phyloP scores from a whole-genome alignment of 495 filamentous ascomycete genomes.

The Xylaria grammica region DNA sequence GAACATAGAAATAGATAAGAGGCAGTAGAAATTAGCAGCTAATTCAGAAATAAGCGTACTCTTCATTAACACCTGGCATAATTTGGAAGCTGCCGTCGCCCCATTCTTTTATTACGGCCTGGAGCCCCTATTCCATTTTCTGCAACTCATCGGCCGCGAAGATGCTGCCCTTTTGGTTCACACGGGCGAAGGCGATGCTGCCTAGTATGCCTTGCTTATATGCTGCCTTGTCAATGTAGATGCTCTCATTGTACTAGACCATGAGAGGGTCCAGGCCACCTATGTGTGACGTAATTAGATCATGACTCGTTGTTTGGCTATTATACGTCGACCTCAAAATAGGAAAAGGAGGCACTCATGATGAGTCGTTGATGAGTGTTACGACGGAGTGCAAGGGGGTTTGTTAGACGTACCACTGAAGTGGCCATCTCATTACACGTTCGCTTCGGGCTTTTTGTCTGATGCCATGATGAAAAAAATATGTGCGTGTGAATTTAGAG shows the following conservation, averaged over 20 bases:
- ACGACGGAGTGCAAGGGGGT: conserved; percentile 19
- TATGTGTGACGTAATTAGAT: conserved; percentile 33
- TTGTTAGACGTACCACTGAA: conserved; percentile 67
- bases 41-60: conserved; percentile 13
- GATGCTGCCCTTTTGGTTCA: conserved; percentile 77
- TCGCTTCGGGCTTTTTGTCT: conserved; percentile 36
- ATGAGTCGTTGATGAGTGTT: neutral
- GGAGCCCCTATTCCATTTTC: conserved; percentile 76
- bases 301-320: neutral
- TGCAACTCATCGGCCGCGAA: conserved; percentile 76
- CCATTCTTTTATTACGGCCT: conserved; percentile 79
- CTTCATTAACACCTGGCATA: conserved; percentile 65
- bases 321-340: neutral
- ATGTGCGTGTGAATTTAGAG: neutral
- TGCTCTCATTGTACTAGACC: conserved; percentile 86
- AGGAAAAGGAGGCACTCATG: neutral
- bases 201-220: conserved; percentile 82
- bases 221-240: conserved; percentile 81
- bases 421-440: conserved; percentile 84
- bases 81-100: conserved; percentile 61
- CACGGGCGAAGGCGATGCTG: conserved; percentile 85
- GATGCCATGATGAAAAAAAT: conserved; percentile 23
- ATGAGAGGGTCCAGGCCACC: conserved; percentile 88
- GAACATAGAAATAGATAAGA: too few relatives aligned
- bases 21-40: too few relatives aligned